These are phyloP conservation scores for Schizosaccharomyces lindneri DNA, from an alignment of 805 yeast species.

Conservation along the genomic window DNA sequence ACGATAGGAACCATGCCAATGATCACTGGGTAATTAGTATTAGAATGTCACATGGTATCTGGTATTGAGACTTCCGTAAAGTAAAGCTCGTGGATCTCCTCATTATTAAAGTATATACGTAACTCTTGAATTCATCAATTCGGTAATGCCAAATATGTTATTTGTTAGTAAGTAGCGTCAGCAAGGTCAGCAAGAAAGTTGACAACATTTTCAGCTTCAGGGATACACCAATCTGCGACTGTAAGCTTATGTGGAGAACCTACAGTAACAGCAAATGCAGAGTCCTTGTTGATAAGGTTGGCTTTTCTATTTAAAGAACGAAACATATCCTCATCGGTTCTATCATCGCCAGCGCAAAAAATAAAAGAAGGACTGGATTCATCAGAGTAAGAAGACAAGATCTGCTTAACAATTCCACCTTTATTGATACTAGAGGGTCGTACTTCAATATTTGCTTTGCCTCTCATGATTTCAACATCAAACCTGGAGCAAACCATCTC, in stretches of 20 bases:
- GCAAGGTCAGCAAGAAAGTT: conserved; percentile 60
- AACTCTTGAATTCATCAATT: neutral
- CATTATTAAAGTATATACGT: neutral
- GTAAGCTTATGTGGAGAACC: conserved; percentile 81
- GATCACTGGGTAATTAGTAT: too few species aligned
- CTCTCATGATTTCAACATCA: conserved; percentile 87
- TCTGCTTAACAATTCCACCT: conserved; percentile 77
- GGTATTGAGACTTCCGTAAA: too few species aligned
- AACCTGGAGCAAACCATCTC: conserved; percentile 33
- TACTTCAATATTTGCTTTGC: conserved; percentile 94
- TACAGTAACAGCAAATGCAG: conserved; percentile 49
- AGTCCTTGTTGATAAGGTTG: conserved; percentile 18
- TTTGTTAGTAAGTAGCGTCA: conserved; percentile 17
- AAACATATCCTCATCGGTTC: conserved; percentile 96
- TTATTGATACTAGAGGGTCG: conserved; percentile 84
- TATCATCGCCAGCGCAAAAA: conserved; percentile 82
- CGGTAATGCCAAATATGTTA: neutral
- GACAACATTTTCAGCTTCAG: conserved; percentile 61
- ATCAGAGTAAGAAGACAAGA: conserved; percentile 25
- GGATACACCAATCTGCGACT: conserved; percentile 59
- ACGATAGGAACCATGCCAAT: too few species aligned
- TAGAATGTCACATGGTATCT: too few species aligned
- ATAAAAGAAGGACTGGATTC: conserved; percentile 47
- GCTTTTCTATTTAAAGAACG: conserved; percentile 35
- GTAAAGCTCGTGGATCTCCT: too few species aligned